Percentiles rank a stretch among this genome's conserved stretches.
Conservation (phyloP, 148 eudicot genomes). For the Heliosperma pusillum region DNA sequence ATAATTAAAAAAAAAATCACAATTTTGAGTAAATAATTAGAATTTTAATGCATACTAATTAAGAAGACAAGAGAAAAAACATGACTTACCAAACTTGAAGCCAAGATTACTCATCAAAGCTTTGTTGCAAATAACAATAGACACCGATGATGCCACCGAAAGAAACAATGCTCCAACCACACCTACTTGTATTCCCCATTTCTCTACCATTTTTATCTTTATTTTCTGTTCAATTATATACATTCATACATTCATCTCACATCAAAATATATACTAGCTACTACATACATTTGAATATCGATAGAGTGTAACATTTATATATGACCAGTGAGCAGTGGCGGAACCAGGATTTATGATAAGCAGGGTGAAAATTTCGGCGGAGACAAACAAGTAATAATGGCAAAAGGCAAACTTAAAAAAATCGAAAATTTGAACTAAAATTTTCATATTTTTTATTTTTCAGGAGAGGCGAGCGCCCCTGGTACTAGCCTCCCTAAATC, state of each 20-base stretch:
- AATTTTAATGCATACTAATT: no score
- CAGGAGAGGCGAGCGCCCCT: no score
- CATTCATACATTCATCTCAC: background rate
- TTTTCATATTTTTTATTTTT: no score
- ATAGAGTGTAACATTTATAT: no score
- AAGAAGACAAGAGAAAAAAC: background rate
- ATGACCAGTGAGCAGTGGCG: no score
- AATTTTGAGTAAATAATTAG: background rate
- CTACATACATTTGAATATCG: no score
- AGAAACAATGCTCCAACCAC: slow-evolving; percentile 76
- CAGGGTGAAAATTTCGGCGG: no score
- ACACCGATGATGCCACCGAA: slow-evolving; percentile 84
- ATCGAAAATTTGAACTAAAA: no score
- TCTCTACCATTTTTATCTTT: slow-evolving; percentile 54
- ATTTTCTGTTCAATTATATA: background rate
- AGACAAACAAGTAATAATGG: no score
- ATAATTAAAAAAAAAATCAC: background rate
- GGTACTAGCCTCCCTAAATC: no score
- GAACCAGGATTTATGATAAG: no score
- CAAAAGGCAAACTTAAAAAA: no score
- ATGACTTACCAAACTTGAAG: slow-evolving; percentile 60
- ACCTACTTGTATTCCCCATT: slow-evolving; percentile 54
- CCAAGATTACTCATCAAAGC: slow-evolving; percentile 81
- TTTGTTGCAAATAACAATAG: slow-evolving; percentile 82
- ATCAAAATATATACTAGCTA: background rate